These are phyloP conservation scores for Penicillium subrubescens DNA, from an alignment of 495 filamentous ascomycete species.

Conservation along the genomic window DNA sequence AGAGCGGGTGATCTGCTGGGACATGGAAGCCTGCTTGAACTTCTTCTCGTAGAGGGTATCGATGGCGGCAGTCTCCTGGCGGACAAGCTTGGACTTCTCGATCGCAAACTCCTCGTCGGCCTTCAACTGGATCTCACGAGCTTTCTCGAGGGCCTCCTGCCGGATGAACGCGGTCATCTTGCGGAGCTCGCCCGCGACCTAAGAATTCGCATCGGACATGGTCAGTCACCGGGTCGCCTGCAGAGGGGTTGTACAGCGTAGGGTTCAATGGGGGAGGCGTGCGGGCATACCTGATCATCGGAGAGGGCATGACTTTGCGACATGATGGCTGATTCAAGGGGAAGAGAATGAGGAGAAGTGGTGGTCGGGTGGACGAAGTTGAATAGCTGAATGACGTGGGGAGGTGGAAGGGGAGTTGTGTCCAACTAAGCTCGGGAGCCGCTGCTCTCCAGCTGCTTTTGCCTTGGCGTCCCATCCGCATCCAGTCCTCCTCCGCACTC, in stretches of 20 bases:
- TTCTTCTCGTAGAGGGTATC: slow-evolving; percentile 94
- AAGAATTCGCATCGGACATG: slow-evolving; percentile 11
- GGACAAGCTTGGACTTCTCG: slow-evolving; percentile 97
- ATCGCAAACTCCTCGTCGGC: slow-evolving; percentile 98
- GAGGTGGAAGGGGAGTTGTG: slow-evolving; percentile 22
- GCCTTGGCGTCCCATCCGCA: slow-evolving; percentile 31
- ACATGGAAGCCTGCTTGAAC: slow-evolving; percentile 95
- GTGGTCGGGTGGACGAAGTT: slow-evolving; percentile 10
- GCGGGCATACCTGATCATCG: slow-evolving; percentile 75
- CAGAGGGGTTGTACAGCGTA: slow-evolving; percentile 3
- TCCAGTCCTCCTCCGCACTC: slow-evolving; percentile 22
- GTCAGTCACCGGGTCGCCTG: slow-evolving; percentile 19
- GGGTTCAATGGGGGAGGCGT: background rate
- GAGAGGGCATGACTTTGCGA: slow-evolving; percentile 90
- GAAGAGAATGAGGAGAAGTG: slow-evolving; percentile 15
- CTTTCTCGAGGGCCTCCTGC: slow-evolving; percentile 96
- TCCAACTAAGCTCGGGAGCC: slow-evolving; percentile 33
- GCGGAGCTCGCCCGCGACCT: slow-evolving; percentile 94
- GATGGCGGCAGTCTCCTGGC: slow-evolving; percentile 89
- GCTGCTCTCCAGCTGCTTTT: slow-evolving; percentile 9
- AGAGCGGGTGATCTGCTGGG: slow-evolving; percentile 94
- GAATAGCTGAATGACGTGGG: slow-evolving; percentile 29
- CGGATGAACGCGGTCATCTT: slow-evolving; percentile 99
- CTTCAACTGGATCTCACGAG: slow-evolving; percentile 93
- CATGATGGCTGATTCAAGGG: slow-evolving; percentile 60